Conservation (phyloP, 768 basidiomycete species). For the Asterophora parasitica region DNA sequence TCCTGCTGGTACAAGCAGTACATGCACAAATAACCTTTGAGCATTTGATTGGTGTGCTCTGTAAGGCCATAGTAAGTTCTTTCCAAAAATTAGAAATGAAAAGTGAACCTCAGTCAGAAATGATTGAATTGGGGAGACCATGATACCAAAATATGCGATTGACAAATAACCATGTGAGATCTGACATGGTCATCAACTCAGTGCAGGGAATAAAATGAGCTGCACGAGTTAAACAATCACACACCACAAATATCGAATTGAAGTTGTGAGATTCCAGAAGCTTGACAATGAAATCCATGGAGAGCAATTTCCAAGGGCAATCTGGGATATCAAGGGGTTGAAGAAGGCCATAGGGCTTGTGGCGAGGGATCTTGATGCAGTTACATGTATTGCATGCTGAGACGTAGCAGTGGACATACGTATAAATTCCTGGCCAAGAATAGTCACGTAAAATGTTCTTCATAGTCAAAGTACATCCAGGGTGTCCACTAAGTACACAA, state of each 20-base stretch:
- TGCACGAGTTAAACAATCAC: slow-evolving; percentile 34
- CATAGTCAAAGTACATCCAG: slow-evolving; percentile 29
- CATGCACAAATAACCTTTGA: slow-evolving; percentile 26
- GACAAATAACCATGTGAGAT: slow-evolving; percentile 32
- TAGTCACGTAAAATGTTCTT: slow-evolving; percentile 30
- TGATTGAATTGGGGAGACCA: slow-evolving; percentile 27
- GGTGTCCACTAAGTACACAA: slow-evolving; percentile 33
- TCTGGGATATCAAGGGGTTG: slow-evolving; percentile 31
- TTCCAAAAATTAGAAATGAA: slow-evolving; percentile 23
- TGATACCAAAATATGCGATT: slow-evolving; percentile 30
- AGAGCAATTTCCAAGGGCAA: slow-evolving; percentile 31
- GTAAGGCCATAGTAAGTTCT: background rate
- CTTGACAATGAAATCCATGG: slow-evolving; percentile 39
- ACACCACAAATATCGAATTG: slow-evolving; percentile 32
- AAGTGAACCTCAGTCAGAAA: slow-evolving; percentile 27
- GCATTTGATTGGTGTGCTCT: slow-evolving; percentile 1
- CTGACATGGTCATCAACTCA: slow-evolving; percentile 21
- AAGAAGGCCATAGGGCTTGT: slow-evolving; percentile 18
- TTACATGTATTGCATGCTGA: slow-evolving; percentile 30
- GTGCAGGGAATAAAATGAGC: slow-evolving; percentile 38
- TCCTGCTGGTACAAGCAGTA: slow-evolving; percentile 36
- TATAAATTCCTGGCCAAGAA: slow-evolving; percentile 33
- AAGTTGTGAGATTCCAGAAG: slow-evolving; percentile 34
- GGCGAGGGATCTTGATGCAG: no score
- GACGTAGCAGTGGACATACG: slow-evolving; percentile 24